phyloP scores from a whole-genome alignment of 257 asterid species.

The Solanum neorickii region DNA sequence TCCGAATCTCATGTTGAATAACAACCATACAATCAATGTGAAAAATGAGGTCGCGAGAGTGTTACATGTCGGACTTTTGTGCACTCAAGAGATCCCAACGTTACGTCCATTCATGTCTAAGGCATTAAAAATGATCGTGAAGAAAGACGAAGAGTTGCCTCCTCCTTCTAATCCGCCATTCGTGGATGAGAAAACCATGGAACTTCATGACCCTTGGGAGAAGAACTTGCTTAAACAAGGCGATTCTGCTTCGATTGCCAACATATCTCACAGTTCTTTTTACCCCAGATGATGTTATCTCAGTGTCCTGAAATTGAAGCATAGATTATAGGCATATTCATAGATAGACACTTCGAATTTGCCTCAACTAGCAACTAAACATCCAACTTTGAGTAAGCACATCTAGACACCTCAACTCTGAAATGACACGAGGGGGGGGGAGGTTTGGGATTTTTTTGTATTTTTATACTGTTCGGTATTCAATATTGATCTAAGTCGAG shows the following conservation, averaged over 20 bases:
- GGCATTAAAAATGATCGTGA: conserved; percentile 4
- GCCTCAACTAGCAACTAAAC: too few relatives aligned
- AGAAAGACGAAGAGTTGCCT: conserved; percentile 5
- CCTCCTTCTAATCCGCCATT: conserved; percentile 11
- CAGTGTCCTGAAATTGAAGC: not conserved
- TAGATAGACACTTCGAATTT: too few relatives aligned
- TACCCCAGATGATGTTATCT: conserved; percentile 14
- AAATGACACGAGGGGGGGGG: too few relatives aligned
- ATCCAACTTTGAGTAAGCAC: too few relatives aligned
- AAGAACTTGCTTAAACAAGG: not conserved
- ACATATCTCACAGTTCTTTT: conserved; percentile 18
- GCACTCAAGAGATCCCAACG: conserved; percentile 6
- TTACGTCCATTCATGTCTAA: conserved; percentile 10
- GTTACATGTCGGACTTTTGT: conserved; percentile 8
- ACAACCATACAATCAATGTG: not conserved
- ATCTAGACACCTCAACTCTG: too few relatives aligned
- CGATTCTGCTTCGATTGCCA: conserved; percentile 15
- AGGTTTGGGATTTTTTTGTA: too few relatives aligned
- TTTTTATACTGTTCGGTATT: too few relatives aligned
- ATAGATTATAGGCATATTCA: too few relatives aligned
- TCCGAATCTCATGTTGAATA: conserved; percentile 23
- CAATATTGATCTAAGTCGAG: too few relatives aligned
- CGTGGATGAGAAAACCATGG: conserved; percentile 30
- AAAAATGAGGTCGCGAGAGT: not conserved
- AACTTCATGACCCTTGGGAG: conserved; percentile 14